These are phyloP conservation scores for Polytrichum formosum DNA, from an alignment of 225 moss, liverwort and hornwort genomes.

Conservation along the genomic window DNA sequence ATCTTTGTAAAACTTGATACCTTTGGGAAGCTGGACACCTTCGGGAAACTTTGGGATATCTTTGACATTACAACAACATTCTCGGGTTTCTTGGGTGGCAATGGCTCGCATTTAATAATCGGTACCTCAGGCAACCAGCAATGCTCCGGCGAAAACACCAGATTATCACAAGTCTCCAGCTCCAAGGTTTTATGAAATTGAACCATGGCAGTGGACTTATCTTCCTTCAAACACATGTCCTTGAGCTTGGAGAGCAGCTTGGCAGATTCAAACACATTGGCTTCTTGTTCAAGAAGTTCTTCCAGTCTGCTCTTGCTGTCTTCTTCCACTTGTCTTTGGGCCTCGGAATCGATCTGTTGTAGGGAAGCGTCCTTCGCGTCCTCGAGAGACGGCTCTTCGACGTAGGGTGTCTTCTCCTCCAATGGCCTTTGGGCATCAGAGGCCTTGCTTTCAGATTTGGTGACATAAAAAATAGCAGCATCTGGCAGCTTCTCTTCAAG, in stretches of 20 bases:
- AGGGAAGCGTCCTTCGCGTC: too few relatives aligned
- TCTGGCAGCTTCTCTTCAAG: too few relatives aligned
- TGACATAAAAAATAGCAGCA: not conserved
- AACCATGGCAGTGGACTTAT: conserved; percentile 38
- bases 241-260: conserved; percentile 33
- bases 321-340: not conserved
- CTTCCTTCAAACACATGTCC: conserved; percentile 39
- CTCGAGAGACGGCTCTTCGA: too few relatives aligned
- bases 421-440: not conserved
- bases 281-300: conserved; percentile 17
- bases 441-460: not conserved
- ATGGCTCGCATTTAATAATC: conserved; percentile 18
- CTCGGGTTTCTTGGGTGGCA: conserved; percentile 1
- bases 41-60: too few relatives aligned
- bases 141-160: conserved; percentile 31
- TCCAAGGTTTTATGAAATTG: conserved; percentile 37
- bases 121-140: conserved; percentile 30
- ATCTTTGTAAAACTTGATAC: not conserved
- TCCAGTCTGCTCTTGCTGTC: not conserved
- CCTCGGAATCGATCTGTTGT: not conserved
- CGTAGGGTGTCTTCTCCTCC: too few relatives aligned
- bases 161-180: conserved; percentile 30
- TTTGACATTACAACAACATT: too few relatives aligned
- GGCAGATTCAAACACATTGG: conserved; percentile 30
- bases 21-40: too few relatives aligned